Base-by-base conservation (phyloP, 2,329 filamentous ascomycete genomes). In the Venturia effusa region DNA sequence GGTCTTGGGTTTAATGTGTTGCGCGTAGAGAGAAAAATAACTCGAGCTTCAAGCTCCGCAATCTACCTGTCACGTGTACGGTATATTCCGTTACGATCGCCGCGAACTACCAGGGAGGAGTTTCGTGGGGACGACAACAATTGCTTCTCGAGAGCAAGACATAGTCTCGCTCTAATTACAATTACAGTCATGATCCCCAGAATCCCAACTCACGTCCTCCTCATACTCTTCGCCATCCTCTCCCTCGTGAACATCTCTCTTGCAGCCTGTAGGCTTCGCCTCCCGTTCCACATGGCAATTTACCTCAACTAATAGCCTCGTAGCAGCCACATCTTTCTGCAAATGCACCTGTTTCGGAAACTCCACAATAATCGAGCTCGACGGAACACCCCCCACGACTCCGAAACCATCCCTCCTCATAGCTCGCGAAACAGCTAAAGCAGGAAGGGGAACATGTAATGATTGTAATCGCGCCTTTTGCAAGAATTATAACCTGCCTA, bases 261-360 rank as follows among this genome's bases (percentile, higher is more conserved):
- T n/a, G 78, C 78, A 66, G 76, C 54, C 63, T 39, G 57, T 65
- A 37, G 63, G 59, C 60, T 30, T 54, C 30, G 40, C 43, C 19
- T 32, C 59, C 51, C 41, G 15, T 22, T 54, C 54, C 32, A 59
- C 45, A 48, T 24, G 7, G 48, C 59, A 30, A 17, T 40, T 27
- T 39, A 34, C 32, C 11, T 40, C 10, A n/a, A 17, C 22, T 60
- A 43, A 43, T 27, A 41, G n/a, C 13, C 8, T 60, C 37, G 22
- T 30, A 81, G 80, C 79, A 54, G 79, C 80, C 30, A 83, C 84
- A 19, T 86, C 84, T 65, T 88, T 88, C 75, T 88, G 86, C 81
- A 88, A 88, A 82, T 88, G 86, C 73, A 87, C 84, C 64, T 88
- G 86, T 74, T 84, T 84, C 74, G 80, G 80, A 61, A 88, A 88